These are phyloP conservation scores for Hymenoscyphus fraxineus DNA, from an alignment of 2,329 filamentous ascomycete genomes.

Conservation along the genomic window DNA sequence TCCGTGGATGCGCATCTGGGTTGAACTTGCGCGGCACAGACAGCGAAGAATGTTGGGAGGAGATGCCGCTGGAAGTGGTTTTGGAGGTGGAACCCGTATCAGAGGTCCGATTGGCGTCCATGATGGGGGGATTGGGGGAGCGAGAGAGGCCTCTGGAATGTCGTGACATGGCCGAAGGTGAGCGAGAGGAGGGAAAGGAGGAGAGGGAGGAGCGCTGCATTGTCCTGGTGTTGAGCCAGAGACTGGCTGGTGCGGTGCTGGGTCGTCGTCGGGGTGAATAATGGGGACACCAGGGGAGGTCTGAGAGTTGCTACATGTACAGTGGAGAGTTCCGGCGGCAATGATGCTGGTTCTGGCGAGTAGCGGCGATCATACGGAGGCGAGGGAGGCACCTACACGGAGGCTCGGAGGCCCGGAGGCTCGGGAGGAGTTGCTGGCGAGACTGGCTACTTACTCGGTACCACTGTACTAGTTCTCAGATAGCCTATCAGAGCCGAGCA, in stretches of 20 bases:
- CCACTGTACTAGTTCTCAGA: no score
- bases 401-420: no score
- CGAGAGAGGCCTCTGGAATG: conserved; percentile 47
- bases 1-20: conserved; percentile 47
- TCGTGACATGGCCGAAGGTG: conserved; percentile 54
- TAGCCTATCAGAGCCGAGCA: no score
- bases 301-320: not conserved
- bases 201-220: conserved; percentile 55
- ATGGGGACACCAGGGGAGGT: not conserved
- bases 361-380: no score
- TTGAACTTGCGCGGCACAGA: conserved; percentile 49
- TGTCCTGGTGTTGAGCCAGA: conserved; percentile 19
- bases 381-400: no score
- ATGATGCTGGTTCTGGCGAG: no score
- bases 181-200: conserved; percentile 57
- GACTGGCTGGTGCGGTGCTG: not conserved
- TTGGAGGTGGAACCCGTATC: conserved; percentile 59
- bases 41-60: conserved; percentile 58
- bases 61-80: conserved; percentile 54
- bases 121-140: conserved; percentile 48
- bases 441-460: no score
- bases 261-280: not conserved
- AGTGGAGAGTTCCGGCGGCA: no score
- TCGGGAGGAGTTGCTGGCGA: no score
- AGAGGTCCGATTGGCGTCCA: conserved; percentile 53